Evolutionary conservation across 2,329 filamentous ascomycete genomes (phyloP).

Genomic region (Pseudovirgaria hyperparasitica): DNA sequence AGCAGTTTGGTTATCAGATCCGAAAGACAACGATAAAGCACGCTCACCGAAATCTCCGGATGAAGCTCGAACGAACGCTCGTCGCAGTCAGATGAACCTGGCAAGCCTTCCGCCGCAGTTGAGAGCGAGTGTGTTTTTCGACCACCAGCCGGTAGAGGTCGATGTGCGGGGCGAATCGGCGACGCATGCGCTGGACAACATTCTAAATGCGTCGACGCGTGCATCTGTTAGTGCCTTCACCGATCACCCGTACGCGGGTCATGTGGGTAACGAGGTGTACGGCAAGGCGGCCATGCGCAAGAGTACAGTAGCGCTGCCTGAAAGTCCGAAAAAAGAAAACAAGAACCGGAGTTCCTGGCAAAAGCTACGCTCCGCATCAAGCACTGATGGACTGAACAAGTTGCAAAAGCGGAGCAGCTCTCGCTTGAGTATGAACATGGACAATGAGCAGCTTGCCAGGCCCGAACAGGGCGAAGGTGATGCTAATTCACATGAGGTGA

Average conservation of each 20-base stretch:
- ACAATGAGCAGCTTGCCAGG: slow-evolving; percentile 16
- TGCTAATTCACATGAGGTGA: too few species aligned
- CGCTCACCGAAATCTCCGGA: slow-evolving; percentile 7
- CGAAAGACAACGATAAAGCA: slow-evolving; percentile 7
- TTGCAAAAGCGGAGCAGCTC: slow-evolving; percentile 28
- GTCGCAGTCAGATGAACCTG: slow-evolving; percentile 28
- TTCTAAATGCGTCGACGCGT: slow-evolving; percentile 75
- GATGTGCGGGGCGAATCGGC: slow-evolving; percentile 63
- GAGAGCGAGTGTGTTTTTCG: slow-evolving; percentile 85
- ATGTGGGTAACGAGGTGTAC: slow-evolving; percentile 63
- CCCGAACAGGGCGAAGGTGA: slow-evolving; percentile 11
- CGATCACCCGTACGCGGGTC: slow-evolving; percentile 72
- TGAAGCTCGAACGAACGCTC: slow-evolving; percentile 16
- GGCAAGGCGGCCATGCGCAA: slow-evolving; percentile 33
- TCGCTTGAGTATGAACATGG: slow-evolving; percentile 24
- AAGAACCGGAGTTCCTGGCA: slow-evolving; percentile 13
- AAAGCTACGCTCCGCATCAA: slow-evolving; percentile 24
- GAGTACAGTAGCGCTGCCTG: slow-evolving; percentile 23
- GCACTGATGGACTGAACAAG: slow-evolving; percentile 24
- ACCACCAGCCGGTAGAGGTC: slow-evolving; percentile 48
- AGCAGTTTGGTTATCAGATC: slow-evolving; percentile 30
- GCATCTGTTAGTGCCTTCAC: slow-evolving; percentile 88
- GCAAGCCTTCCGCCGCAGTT: slow-evolving; percentile 65
- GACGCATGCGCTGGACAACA: slow-evolving; percentile 77
- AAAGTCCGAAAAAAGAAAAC: slow-evolving; percentile 9